These are phyloP conservation scores for Fusarium sp. DNA, from an alignment of 2,329 filamentous ascomycete species.

Conservation along the genomic window DNA sequence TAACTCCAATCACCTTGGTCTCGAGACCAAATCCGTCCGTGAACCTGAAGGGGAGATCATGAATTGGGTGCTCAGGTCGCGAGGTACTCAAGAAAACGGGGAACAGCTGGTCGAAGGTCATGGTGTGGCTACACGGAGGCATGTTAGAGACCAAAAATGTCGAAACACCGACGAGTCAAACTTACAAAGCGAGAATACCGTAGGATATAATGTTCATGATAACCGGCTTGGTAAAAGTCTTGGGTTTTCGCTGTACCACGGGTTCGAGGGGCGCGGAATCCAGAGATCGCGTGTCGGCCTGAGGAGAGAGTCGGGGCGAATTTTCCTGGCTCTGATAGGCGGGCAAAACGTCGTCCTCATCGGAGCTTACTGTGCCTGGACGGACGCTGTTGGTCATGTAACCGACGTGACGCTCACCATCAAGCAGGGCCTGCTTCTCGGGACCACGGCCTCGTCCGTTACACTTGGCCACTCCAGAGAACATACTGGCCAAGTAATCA, in stretches of 20 bases:
- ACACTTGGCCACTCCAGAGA: constrained; percentile 53
- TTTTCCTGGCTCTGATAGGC: constrained; percentile 76
- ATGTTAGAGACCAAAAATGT: constrained; percentile 30
- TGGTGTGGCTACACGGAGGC: constrained; percentile 82
- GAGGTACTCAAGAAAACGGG: constrained; percentile 90
- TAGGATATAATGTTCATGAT: constrained; percentile 91
- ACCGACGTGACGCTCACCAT: constrained; percentile 73
- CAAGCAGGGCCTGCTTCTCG: constrained; percentile 76
- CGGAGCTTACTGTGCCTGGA: constrained; percentile 30
- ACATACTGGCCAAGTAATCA: constrained; percentile 73
- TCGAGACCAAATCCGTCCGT: constrained; percentile 87
- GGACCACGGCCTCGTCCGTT: constrained; percentile 58
- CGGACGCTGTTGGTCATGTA: constrained; percentile 61
- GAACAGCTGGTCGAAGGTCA: constrained; percentile 94
- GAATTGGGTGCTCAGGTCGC: constrained; percentile 65
- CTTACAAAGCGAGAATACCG: constrained; percentile 95
- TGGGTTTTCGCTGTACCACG: constrained; percentile 48
- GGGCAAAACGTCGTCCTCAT: constrained; percentile 73
- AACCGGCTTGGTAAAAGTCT: constrained; percentile 87
- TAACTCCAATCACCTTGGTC: constrained; percentile 87
- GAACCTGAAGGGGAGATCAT: constrained; percentile 87
- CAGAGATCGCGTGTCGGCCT: constrained; percentile 43
- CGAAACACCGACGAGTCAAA: constrained; percentile 45
- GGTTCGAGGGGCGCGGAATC: constrained; percentile 34
- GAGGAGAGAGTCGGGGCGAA: constrained; percentile 64